Evolutionary conservation across 768 basidiomycete genomes (phyloP), one percentile per base, ranked within the genome.

Genomic region (Mycena latifolia): DNA sequence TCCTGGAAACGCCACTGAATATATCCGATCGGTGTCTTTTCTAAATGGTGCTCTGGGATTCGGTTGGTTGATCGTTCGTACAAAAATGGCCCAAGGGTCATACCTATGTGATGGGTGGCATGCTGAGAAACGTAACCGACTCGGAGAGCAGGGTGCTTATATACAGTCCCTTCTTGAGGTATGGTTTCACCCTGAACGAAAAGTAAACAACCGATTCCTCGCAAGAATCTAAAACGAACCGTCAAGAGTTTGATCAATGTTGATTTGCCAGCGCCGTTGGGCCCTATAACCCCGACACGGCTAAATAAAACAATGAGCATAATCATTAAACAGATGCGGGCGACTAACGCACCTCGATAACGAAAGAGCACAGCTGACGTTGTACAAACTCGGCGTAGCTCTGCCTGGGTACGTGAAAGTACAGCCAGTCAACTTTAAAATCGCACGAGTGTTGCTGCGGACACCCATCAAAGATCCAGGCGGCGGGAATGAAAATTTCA

Each of bases 1-100:
- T 98, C 96, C 77, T 98, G 96, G 88, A 96, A 99, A 72, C 96
- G 92, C 96, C 96, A 99, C 81, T 98, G 95, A 73, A 98, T 98
- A 75, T 99, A 99, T 59, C 91, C 92, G 65, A 96, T 93, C 27
- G 97, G 94, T 6, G 96, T 97, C 82, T 99, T 98, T 80, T 97
- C 95, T 47, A 99, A 78, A 81, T 99, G 96, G 72, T 88, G 91
- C 77, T 97, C 94, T 92, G 66, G 25, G 37, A 61, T 63, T 66
- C 52, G 31, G 51, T 66, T 39, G 62, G 33, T 28, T n/a, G 27
- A 39, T n/a, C 28, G 69, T 56, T 62, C 33, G 41, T 51, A 69
- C 63, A 31, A 25, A 71, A 71, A 73, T 27, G 10, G 63, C 5
- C 6, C 15, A 2, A 22, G 43, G 43, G 2, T 56, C 25, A 48